phyloP scores from a whole-genome alignment of 345 rosid genomes.

The Erysimum cheiranthoides region DNA sequence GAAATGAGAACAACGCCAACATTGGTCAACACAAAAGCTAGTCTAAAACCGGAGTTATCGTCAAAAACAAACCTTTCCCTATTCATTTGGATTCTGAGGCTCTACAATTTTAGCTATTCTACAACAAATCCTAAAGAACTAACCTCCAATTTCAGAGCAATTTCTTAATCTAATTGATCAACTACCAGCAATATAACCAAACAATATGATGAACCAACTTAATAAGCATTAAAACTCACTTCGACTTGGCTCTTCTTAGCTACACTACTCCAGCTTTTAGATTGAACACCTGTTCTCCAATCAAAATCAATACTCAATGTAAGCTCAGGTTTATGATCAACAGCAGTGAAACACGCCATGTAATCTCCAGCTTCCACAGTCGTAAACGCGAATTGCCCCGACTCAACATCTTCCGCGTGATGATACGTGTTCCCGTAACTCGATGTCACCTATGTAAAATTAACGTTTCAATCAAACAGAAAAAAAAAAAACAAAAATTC shows the following conservation, averaged over 20 bases:
- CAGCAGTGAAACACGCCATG: constrained; percentile 78
- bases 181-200: neutral
- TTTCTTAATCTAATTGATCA: neutral
- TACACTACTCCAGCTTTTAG: constrained; percentile 79
- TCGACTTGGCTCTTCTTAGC: constrained; percentile 94
- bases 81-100: neutral
- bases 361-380: constrained; percentile 86
- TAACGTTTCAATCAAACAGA: neutral
- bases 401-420: constrained; percentile 63
- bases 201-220: neutral
- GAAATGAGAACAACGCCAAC: neutral
- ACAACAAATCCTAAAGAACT: neutral
- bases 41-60: neutral
- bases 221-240: constrained; percentile 52
- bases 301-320: constrained; percentile 79
- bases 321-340: constrained; percentile 58
- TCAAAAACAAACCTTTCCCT: neutral
- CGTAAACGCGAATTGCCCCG: constrained; percentile 91
- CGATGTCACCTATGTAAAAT: constrained; percentile 72
- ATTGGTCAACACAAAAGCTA: neutral
- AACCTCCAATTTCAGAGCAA: neutral
- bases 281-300: constrained; percentile 83
- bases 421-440: constrained; percentile 74
- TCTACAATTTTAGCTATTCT: neutral
- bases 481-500: neutral